Evolutionary conservation across 2,329 filamentous ascomycete genomes (phyloP).

Genomic region (Botrytis aclada): DNA sequence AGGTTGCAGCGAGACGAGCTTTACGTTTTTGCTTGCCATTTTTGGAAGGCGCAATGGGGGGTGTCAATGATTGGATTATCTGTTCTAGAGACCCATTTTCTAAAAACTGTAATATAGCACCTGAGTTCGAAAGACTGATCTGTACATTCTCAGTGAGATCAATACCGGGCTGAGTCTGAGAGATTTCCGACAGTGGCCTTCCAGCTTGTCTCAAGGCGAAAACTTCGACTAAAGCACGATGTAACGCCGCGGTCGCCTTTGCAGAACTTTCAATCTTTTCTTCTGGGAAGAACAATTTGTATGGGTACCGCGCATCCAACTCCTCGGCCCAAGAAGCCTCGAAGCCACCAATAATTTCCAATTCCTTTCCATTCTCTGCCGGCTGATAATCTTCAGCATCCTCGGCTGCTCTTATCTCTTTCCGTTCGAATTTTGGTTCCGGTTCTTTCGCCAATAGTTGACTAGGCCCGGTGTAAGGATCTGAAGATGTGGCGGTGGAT

Average conservation of each 20-base stretch:
- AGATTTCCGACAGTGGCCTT: slow-evolving; percentile 33
- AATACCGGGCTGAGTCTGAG: slow-evolving; percentile 19
- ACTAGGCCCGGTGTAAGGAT: slow-evolving; percentile 46
- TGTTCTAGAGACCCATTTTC: slow-evolving; percentile 22
- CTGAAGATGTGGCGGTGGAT: slow-evolving; percentile 46
- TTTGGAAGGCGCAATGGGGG: not conserved
- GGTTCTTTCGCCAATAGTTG: slow-evolving; percentile 27
- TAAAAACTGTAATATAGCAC: slow-evolving; percentile 30
- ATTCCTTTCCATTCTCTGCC: slow-evolving; percentile 49
- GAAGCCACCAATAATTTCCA: slow-evolving; percentile 53
- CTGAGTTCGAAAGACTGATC: slow-evolving; percentile 28
- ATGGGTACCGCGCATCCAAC: slow-evolving; percentile 40
- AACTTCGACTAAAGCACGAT: slow-evolving; percentile 55
- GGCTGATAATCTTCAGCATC: slow-evolving; percentile 42
- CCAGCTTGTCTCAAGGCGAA: slow-evolving; percentile 47
- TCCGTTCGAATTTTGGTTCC: slow-evolving; percentile 20
- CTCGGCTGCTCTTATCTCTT: slow-evolving; percentile 9
- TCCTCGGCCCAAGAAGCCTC: slow-evolving; percentile 43
- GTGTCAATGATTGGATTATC: slow-evolving; percentile 23
- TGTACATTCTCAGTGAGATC: slow-evolving; percentile 32
- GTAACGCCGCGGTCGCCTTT: slow-evolving; percentile 45
- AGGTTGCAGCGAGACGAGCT: slow-evolving; percentile 6
- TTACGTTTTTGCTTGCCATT: slow-evolving; percentile 17
- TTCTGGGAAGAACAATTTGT: slow-evolving; percentile 42
- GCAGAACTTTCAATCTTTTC: slow-evolving; percentile 39